Evolutionary conservation across 352 stramenopile species (phyloP), one percentile per base, ranked within the genome.

Genomic region (Pythium plurisporium): DNA sequence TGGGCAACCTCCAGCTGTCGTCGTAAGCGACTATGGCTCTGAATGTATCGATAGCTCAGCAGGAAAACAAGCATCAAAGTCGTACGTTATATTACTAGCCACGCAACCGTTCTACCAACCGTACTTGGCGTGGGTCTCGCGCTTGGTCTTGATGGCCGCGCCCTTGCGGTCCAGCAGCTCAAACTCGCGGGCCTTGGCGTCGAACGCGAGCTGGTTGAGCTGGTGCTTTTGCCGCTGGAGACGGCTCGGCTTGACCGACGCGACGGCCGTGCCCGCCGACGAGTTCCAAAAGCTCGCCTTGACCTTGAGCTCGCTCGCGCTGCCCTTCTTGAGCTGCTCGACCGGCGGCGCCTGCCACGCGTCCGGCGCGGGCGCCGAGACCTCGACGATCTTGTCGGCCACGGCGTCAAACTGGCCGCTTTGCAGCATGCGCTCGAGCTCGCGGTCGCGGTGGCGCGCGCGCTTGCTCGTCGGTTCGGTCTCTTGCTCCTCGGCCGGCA

Each of bases 91-190:
- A 37, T 37, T 37, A 37, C 8, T 37, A 37, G n/a, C n/a, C n/a
- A n/a, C n/a, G n/a, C n/a, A n/a, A n/a, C n/a, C n/a, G n/a, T n/a
- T n/a, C n/a, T 67, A 91, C 82, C 82, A 91, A 0, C 79, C 82
- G 49, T 91, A 91, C 69, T 91, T 91, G 53, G 82, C 82, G 58
- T 89, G 79, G 6, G 82, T 91, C 41, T 91, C 82, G 8, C 68
- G 65, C 55, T 89, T 91, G 27, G 82, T 89, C 57, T 89, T 89
- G 62, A 89, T 65, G 17, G 73, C 64, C 15, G 67, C 56, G n/a
- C 75, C 62, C 55, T 85, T 84, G 40, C 75, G 74, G 45, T 91
- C 78, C 22, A 87, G 63, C 48, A 91, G 62, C 33, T 91, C 79
- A 53, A 86, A 79, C 55, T 91, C 82, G 25, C 77, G 77, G 27